Conservation (phyloP, 305 asterid genomes). For the Ilex paraguariensis region DNA sequence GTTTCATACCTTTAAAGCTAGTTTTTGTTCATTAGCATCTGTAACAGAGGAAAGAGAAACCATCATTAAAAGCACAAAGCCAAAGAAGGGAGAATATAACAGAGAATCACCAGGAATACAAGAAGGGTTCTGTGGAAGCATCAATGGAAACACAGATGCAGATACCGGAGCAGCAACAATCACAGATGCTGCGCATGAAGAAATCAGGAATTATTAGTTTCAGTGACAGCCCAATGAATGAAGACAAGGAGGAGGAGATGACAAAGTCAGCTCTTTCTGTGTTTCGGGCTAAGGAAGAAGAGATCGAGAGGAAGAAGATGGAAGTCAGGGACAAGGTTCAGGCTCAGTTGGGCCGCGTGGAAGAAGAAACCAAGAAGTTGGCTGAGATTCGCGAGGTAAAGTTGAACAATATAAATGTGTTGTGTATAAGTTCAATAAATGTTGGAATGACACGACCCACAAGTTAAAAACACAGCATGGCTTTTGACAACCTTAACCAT, state of each 20-base stretch:
- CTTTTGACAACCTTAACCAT: too few relatives aligned
- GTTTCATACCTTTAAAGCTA: slow-evolving; percentile 21
- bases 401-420: background rate
- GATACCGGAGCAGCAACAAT: slow-evolving; percentile 14
- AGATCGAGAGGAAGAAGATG: slow-evolving; percentile 62
- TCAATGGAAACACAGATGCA: slow-evolving; percentile 38
- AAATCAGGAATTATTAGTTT: slow-evolving; percentile 32
- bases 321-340: slow-evolving; percentile 54
- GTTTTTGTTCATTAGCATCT: slow-evolving; percentile 32
- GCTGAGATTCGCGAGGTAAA: slow-evolving; percentile 60
- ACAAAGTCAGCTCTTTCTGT: slow-evolving; percentile 52
- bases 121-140: background rate
- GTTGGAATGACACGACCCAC: background rate
- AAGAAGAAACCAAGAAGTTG: slow-evolving; percentile 65
- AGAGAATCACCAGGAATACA: background rate
- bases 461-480: background rate
- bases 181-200: slow-evolving; percentile 32
- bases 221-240: slow-evolving; percentile 35
- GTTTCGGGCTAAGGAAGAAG: slow-evolving; percentile 72
- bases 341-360: slow-evolving; percentile 63
- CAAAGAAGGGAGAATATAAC: slow-evolving; percentile 19
- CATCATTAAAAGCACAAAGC: slow-evolving; percentile 36
- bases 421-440: too few relatives aligned
- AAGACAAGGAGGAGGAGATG: slow-evolving; percentile 66
- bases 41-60: slow-evolving; percentile 27